These are phyloP conservation scores for Ophiostoma pallidulum DNA, from an alignment of 2,329 filamentous ascomycete genomes.

Conservation along the genomic window DNA sequence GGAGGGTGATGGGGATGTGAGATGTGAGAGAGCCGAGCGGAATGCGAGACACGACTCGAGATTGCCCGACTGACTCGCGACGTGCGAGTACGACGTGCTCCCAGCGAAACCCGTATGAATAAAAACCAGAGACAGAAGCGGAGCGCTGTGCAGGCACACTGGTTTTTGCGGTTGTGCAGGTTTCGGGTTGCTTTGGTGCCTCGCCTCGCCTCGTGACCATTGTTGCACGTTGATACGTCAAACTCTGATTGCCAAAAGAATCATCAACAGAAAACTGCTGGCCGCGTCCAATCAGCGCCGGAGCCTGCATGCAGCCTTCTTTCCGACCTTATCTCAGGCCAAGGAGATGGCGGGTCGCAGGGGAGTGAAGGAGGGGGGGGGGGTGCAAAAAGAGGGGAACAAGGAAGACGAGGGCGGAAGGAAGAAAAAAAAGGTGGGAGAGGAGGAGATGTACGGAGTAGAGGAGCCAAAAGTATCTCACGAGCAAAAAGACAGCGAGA, in stretches of 20 bases:
- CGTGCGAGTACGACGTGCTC: no score
- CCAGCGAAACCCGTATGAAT: background rate
- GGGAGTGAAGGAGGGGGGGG: no score
- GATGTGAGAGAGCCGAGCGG: background rate
- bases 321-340: constrained; percentile 33
- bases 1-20: background rate
- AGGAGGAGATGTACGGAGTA: background rate
- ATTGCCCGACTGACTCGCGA: no score
- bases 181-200: background rate
- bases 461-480: background rate
- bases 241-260: constrained; percentile 20
- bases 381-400: constrained; percentile 2
- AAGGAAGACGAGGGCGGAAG: background rate
- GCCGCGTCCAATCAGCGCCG: constrained; percentile 29
- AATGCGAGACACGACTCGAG: background rate
- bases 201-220: constrained; percentile 2
- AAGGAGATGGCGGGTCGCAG: constrained; percentile 23
- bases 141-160: constrained; percentile 13
- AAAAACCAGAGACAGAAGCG: constrained; percentile 1
- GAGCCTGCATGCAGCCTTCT: constrained; percentile 17
- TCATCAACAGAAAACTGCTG: constrained; percentile 32
- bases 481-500: constrained; percentile 12
- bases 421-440: background rate
- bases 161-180: background rate
- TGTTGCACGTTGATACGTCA: constrained; percentile 11